Evolutionary conservation across 1,284 basidiomycete genomes (phyloP).

Genomic region (Moesziomyces sp.): DNA sequence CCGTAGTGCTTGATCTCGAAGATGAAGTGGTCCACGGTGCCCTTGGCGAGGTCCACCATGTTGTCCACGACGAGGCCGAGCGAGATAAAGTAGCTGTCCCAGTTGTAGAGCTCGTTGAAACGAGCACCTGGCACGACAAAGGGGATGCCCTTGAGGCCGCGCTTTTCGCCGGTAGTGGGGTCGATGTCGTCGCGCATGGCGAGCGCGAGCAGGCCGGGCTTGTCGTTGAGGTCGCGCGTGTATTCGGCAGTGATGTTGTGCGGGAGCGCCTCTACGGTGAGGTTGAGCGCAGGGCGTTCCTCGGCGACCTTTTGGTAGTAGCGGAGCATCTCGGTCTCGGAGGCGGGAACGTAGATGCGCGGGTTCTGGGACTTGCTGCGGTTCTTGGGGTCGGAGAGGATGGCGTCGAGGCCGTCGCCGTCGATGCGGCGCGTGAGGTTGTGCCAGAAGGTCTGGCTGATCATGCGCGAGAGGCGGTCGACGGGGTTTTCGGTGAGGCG

Average conservation of each 20-base stretch:
- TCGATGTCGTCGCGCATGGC: slow-evolving; percentile 90
- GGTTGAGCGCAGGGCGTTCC: slow-evolving; percentile 77
- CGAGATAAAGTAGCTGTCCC: slow-evolving; percentile 83
- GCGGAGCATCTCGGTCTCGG: slow-evolving; percentile 90
- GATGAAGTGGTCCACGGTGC: slow-evolving; percentile 97
- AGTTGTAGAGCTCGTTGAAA: slow-evolving; percentile 86
- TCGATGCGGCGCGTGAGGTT: slow-evolving; percentile 95
- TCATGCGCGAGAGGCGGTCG: slow-evolving; percentile 96
- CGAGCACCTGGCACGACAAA: slow-evolving; percentile 97
- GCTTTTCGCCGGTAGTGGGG: slow-evolving; percentile 65
- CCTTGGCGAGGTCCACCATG: slow-evolving; percentile 90
- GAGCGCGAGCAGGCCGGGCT: slow-evolving; percentile 91
- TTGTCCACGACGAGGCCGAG: slow-evolving; percentile 95
- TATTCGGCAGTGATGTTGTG: slow-evolving; percentile 87
- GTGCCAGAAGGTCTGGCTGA: slow-evolving; percentile 97
- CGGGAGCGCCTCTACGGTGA: slow-evolving; percentile 90
- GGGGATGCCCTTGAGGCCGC: slow-evolving; percentile 85
- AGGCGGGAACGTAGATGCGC: slow-evolving; percentile 91
- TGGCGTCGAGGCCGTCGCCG: slow-evolving; percentile 93
- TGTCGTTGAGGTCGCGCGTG: slow-evolving; percentile 90
- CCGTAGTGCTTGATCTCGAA: slow-evolving; percentile 98
- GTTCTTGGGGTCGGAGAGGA: slow-evolving; percentile 94
- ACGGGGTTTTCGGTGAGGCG: slow-evolving; percentile 97
- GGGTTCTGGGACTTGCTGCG: slow-evolving; percentile 70
- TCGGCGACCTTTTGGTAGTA: slow-evolving; percentile 78